Conservation (phyloP, 768 basidiomycete species). For the Lyophyllum semitale region DNA sequence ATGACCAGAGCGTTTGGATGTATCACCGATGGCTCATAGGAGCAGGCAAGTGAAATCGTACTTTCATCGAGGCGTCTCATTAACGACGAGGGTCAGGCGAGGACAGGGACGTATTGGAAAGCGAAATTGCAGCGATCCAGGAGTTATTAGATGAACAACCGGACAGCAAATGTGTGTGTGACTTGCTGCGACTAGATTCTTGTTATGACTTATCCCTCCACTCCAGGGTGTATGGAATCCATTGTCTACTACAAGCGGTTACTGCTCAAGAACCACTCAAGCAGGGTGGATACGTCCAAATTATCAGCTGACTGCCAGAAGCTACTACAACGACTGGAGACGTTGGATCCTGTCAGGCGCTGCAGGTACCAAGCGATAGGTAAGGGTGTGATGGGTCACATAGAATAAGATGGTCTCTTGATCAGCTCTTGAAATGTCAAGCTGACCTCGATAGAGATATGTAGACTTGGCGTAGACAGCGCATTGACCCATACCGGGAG, state of each 20-base stretch:
- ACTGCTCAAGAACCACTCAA: slow-evolving; percentile 51
- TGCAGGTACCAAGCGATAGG: slow-evolving; percentile 72
- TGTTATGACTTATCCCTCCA: slow-evolving; percentile 2
- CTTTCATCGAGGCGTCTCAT: not conserved
- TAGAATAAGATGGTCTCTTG: not conserved
- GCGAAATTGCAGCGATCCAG: slow-evolving; percentile 79
- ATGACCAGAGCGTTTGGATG: slow-evolving; percentile 96
- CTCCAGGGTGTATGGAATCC: slow-evolving; percentile 91
- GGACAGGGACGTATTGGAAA: slow-evolving; percentile 54
- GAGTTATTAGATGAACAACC: slow-evolving; percentile 88
- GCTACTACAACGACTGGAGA: slow-evolving; percentile 49
- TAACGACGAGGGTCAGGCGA: slow-evolving; percentile 46
- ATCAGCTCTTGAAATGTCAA: not conserved
- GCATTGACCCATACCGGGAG: slow-evolving; percentile 23
- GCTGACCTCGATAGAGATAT: too few species aligned
- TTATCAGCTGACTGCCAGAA: slow-evolving; percentile 28
- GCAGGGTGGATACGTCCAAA: slow-evolving; percentile 2
- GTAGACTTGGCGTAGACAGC: slow-evolving; percentile 1
- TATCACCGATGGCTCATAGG: slow-evolving; percentile 98
- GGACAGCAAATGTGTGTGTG: slow-evolving; percentile 87
- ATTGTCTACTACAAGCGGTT: slow-evolving; percentile 81
- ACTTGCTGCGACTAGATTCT: not conserved
- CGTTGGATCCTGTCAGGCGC: slow-evolving; percentile 59
- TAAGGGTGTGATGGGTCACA: slow-evolving; percentile 24
- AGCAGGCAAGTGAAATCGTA: slow-evolving; percentile 48